Conservation (phyloP, 1,284 basidiomycete genomes). For the Ustilago crameri region DNA sequence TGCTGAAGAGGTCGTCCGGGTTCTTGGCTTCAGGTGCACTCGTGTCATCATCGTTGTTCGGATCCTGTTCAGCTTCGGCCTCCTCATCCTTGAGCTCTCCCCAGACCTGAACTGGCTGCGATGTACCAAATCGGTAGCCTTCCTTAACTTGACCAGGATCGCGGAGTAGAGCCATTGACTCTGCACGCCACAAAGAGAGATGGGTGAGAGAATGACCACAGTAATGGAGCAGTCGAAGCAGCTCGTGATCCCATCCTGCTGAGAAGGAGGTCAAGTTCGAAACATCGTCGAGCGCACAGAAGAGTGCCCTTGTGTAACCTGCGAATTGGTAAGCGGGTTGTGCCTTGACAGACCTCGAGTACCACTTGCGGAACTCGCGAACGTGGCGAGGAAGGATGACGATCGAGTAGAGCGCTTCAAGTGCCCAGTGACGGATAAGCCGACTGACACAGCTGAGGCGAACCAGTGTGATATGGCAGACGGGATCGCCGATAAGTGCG, state of each 20-base stretch:
- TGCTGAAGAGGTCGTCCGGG: slow-evolving; percentile 45
- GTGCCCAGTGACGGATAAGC: slow-evolving; percentile 54
- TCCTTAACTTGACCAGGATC: slow-evolving; percentile 61
- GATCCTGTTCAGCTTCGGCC: slow-evolving; percentile 13
- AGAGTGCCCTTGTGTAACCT: slow-evolving; percentile 53
- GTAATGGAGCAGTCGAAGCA: slow-evolving; percentile 62
- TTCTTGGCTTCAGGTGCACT: slow-evolving; percentile 18
- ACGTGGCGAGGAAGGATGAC: slow-evolving; percentile 65
- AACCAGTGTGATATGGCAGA: slow-evolving; percentile 42
- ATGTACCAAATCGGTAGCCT: slow-evolving; percentile 41
- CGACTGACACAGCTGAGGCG: slow-evolving; percentile 52
- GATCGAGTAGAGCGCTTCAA: slow-evolving; percentile 53
- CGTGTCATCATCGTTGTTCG: not conserved
- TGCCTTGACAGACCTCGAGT: slow-evolving; percentile 48
- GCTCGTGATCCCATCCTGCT: slow-evolving; percentile 65
- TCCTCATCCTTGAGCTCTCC: slow-evolving; percentile 31
- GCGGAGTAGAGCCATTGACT: slow-evolving; percentile 60
- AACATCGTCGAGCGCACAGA: slow-evolving; percentile 59
- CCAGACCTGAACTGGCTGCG: slow-evolving; percentile 54
- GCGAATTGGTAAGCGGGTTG: slow-evolving; percentile 59
- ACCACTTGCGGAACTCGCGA: slow-evolving; percentile 64
- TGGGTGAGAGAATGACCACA: slow-evolving; percentile 56
- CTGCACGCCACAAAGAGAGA: slow-evolving; percentile 63
- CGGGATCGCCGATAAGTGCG: slow-evolving; percentile 48
- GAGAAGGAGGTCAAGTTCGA: slow-evolving; percentile 60